Evolutionary conservation across 2,329 filamentous ascomycete genomes (phyloP).

Genomic region (Colletotrichum ledebouriae): DNA sequence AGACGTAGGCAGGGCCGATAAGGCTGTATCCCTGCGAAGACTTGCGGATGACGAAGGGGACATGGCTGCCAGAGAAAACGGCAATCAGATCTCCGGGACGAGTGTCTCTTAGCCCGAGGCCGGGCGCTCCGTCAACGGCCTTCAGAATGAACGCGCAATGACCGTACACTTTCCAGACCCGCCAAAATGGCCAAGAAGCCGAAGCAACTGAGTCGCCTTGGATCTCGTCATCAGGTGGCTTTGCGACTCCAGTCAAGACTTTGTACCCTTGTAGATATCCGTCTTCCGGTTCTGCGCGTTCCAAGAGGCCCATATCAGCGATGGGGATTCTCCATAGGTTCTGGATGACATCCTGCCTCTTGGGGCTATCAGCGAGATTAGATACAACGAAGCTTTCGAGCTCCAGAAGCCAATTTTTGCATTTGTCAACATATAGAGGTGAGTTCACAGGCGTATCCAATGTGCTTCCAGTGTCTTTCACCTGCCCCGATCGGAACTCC

Average conservation of each 20-base stretch:
- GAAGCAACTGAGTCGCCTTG: background rate
- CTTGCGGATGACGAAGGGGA: conserved; percentile 11
- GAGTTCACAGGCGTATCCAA: background rate
- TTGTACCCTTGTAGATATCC: conserved; percentile 8
- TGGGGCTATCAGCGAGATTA: background rate
- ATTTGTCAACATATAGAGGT: conserved; percentile 4
- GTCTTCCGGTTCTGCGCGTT: conserved; percentile 18
- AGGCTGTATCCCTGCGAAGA: conserved; percentile 19
- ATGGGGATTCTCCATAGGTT: conserved; percentile 24
- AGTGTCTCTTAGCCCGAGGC: conserved; percentile 17
- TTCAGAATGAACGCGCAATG: background rate
- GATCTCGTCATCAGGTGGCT: background rate
- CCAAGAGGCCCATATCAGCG: conserved; percentile 18
- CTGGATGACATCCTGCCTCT: background rate
- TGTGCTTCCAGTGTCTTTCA: background rate
- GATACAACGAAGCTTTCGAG: background rate
- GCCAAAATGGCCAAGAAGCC: conserved; percentile 23
- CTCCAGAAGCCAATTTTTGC: conserved; percentile 6
- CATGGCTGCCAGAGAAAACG: conserved; percentile 22
- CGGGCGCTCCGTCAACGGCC: background rate
- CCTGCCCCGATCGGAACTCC: background rate
- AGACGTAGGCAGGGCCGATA: conserved; percentile 12
- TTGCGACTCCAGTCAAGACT: background rate
- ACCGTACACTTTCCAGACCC: background rate
- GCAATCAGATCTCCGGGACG: conserved; percentile 5